Evolutionary conservation across 768 basidiomycete species (phyloP).

Genomic region (Lyophyllum decastes): DNA sequence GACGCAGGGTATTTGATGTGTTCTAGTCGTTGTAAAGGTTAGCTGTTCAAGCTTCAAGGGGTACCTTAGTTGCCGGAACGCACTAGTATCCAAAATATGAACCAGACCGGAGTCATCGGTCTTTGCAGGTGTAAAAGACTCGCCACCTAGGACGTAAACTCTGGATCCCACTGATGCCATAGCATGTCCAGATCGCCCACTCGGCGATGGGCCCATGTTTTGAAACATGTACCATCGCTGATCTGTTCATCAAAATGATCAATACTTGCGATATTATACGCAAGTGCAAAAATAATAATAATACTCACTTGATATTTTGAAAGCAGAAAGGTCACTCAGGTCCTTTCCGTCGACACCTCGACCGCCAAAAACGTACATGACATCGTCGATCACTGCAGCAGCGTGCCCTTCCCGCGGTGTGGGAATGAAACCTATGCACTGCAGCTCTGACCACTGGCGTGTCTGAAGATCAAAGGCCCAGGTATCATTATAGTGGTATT

Average conservation of each 20-base stretch:
- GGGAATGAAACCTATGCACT: slow-evolving; percentile 96
- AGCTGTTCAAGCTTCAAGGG: not conserved
- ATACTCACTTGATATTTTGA: slow-evolving; percentile 92
- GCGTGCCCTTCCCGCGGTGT: slow-evolving; percentile 96
- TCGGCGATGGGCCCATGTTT: slow-evolving; percentile 97
- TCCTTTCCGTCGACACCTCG: slow-evolving; percentile 97
- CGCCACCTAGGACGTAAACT: slow-evolving; percentile 94
- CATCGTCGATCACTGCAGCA: slow-evolving; percentile 94
- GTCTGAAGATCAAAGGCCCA: slow-evolving; percentile 90
- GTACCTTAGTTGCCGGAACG: slow-evolving; percentile 31
- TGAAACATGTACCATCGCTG: slow-evolving; percentile 99
- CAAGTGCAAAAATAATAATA: slow-evolving; percentile 2
- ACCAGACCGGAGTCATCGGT: slow-evolving; percentile 79
- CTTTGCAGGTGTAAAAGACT: slow-evolving; percentile 74
- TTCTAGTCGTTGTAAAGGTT: slow-evolving; percentile 16
- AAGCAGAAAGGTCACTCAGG: slow-evolving; percentile 90
- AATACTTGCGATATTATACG: slow-evolving; percentile 1
- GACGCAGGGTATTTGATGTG: slow-evolving; percentile 27
- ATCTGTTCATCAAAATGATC: slow-evolving; percentile 47
- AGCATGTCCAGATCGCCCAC: slow-evolving; percentile 93
- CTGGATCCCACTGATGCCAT: slow-evolving; percentile 91
- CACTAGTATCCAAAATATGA: slow-evolving; percentile 95
- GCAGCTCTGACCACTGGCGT: slow-evolving; percentile 84
- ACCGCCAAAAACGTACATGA: slow-evolving; percentile 97
- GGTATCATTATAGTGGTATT: slow-evolving; percentile 98